Evolutionary conservation across 371 early-diverging fungal genomes (phyloP).

Genomic region (Circinella umbellata): DNA sequence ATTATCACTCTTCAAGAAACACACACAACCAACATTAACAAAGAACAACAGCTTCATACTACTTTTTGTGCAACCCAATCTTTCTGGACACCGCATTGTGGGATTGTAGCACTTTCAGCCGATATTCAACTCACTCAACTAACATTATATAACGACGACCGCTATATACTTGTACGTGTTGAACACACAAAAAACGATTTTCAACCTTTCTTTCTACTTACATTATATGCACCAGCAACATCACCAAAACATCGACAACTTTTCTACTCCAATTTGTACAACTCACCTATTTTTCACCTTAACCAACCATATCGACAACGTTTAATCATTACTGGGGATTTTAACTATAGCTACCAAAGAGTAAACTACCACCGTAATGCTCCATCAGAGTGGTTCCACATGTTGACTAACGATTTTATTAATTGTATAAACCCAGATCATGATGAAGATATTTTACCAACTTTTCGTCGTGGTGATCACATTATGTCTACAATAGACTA

Average conservation of each 20-base stretch:
- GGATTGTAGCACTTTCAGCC: neutral
- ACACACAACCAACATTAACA: neutral
- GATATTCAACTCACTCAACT: neutral
- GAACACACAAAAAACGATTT: neutral
- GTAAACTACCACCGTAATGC: neutral
- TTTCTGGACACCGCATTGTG: conserved; percentile 13
- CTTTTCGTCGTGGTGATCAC: conserved; percentile 4
- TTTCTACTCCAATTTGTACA: neutral
- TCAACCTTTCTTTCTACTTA: conserved; percentile 8
- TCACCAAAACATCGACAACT: neutral
- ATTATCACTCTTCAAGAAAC: conserved; percentile 17
- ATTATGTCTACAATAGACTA: conserved; percentile 19
- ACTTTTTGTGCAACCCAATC: neutral
- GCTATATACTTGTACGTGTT: neutral
- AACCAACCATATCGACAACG: neutral
- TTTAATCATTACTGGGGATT: conserved; percentile 12
- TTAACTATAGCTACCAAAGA: conserved; percentile 12
- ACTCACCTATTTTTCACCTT: neutral
- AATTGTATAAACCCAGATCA: conserved; percentile 7
- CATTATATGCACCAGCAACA: conserved; percentile 11
- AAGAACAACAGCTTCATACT: neutral
- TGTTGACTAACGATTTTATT: neutral
- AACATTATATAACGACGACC: neutral
- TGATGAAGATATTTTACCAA: neutral
- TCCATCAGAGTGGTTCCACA: conserved; percentile 4